Evolutionary conservation across 306 rosid genomes (phyloP), one percentile per base, ranked within the genome.

Genomic region (Astragalus glycyphyllos): DNA sequence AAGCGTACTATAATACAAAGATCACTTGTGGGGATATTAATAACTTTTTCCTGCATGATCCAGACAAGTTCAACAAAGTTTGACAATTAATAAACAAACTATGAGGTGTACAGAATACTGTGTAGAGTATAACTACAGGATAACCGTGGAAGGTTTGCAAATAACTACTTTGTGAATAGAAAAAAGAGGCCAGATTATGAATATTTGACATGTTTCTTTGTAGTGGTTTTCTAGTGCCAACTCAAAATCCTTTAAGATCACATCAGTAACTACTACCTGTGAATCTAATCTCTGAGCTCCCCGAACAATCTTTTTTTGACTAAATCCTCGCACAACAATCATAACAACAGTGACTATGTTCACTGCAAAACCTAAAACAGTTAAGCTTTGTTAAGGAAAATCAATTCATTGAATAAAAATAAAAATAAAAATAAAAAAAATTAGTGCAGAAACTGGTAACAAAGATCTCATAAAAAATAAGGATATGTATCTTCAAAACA

Each of bases 401-500:
- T 35, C 71, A 82, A 71, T 47, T 68, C 58, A 58, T 29, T 12
- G 3, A 54, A 48, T 7, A 1, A 40, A 40, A 8, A 8, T 7
- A 40, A 44, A 8, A 17, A 73, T n/a, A n/a, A n/a, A n/a, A n/a
- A n/a, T n/a, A n/a, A n/a, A n/a, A n/a, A n/a, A n/a, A 34, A 47
- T 11, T 16, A 46, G 51, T 20, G 53, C 37, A 46, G 23, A 74
- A 85, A 66, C 17, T 29, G 38, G 48, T 56, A 17, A 34, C 73
- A 11, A 71, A 69, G 54, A 53, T 53, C 38, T 51, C n/a, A 53
- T 20, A 41, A 66, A 1, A 3, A 34, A 58, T 34, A 84, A 93
- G 97, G 98, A 93, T 93, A 93, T 93, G 88, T 76, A 77, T 90
- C 82, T 58, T 72, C 69, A 42, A 87, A 93, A 77, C 98, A 93